Evolutionary conservation across 768 basidiomycete species (phyloP), one percentile per base, ranked within the genome.

Genomic region (Thelephora ganbajun): DNA sequence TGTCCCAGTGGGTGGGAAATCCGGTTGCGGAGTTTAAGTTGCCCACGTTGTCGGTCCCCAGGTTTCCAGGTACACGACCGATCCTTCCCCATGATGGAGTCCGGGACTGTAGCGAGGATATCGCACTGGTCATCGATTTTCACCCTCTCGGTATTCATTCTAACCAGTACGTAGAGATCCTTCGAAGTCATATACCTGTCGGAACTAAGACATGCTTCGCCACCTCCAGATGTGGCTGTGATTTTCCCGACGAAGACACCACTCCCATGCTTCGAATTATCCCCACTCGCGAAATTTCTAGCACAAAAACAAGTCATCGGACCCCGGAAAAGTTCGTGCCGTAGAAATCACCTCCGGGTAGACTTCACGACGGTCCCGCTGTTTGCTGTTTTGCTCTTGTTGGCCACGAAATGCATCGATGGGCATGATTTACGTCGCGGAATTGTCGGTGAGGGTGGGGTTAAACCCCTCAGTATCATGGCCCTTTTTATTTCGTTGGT

Each of bases 401-500:
- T 62, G 5, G 62, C 61, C 9, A 43, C 53, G 2, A 52, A 53
- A 13, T 58, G 55, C 11, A 59, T 66, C 35, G 56, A 69, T 47
- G 48, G 58, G 0, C 23, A 52, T 0, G 76, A 72, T 9, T 72
- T 94, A 35, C 72, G 80, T 13, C 64, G 74, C 50, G 93, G 93
- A 1, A 88, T 94, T 46, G 77, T 93, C 11, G 84, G 84, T 5
- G 69, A 71, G 0, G 80, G 81, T 50, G 83, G 83, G 3, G 74
- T 97, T 20, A 77, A 84, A 54, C 93, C 93, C 0, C 87, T 92
- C 57, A 88, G 96, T 59, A 92, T 98, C 53, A 76, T 98, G 61
- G 87, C 89, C 20, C 67, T 98, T 1, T 97, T 98, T 65, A 79
- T 90, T 55, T 88, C 85, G 2, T 70, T 96, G 44, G 90, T 63